Conservation (phyloP, 345 rosid species). For the Corchorus olitorius region DNA sequence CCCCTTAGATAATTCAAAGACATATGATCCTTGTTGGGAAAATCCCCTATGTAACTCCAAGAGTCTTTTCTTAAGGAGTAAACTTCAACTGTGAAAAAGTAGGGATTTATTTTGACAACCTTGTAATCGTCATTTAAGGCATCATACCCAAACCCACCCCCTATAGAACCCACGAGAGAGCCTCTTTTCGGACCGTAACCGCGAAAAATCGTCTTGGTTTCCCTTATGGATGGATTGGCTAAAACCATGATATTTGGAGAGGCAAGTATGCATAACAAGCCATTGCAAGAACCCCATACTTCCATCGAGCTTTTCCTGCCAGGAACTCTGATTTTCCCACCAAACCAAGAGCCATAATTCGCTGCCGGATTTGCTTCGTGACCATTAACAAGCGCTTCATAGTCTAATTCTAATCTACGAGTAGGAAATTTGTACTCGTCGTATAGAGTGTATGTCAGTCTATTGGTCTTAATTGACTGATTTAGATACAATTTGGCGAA, state of each 20-base stretch:
- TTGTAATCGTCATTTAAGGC: not conserved
- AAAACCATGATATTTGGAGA: too few species aligned
- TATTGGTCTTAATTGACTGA: not conserved
- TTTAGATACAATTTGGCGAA: not conserved
- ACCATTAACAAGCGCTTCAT: not conserved
- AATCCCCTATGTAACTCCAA: not conserved
- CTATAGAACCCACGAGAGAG: not conserved
- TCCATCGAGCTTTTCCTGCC: not conserved
- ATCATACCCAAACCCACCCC: not conserved
- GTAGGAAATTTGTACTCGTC: too few species aligned
- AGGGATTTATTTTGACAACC: not conserved
- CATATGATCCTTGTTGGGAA: too few species aligned
- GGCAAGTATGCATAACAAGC: too few species aligned
- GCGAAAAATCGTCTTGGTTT: not conserved
- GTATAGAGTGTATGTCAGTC: not conserved
- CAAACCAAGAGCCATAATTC: not conserved
- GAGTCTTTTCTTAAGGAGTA: not conserved
- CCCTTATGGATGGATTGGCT: too few species aligned
- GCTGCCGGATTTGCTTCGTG: not conserved
- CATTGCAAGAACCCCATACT: not conserved
- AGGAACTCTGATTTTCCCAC: not conserved
- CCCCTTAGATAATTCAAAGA: not conserved
- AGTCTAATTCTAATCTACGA: not conserved
- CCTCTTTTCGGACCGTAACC: too few species aligned
- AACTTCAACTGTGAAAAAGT: not conserved